phyloP scores from a whole-genome alignment of 164 flowering plant genomes.

The Aristolochia contorta region DNA sequence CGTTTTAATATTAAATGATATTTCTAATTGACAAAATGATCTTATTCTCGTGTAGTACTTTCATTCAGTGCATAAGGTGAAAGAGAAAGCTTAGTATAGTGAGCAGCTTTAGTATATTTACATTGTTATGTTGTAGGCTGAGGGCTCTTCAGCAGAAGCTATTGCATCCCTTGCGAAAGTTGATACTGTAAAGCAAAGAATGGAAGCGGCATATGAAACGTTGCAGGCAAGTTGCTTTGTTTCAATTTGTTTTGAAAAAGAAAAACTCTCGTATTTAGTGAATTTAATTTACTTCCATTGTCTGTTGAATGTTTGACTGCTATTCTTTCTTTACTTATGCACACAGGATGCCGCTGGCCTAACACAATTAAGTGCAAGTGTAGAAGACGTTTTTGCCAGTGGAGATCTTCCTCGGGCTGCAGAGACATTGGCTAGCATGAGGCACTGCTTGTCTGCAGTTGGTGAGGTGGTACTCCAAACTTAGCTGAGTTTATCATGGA shows the following conservation, averaged over 20 bases:
- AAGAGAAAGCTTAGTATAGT: neutral
- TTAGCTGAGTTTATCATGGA: neutral
- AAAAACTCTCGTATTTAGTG: no score
- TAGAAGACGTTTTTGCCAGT: slow-evolving; percentile 99
- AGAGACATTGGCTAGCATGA: slow-evolving; percentile 96
- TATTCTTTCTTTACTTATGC: neutral
- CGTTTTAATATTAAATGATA: neutral
- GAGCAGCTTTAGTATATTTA: neutral
- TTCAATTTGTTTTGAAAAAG: slow-evolving; percentile 1
- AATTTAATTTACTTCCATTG: neutral
- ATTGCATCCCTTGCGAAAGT: slow-evolving; percentile 91
- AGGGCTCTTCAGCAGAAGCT: slow-evolving; percentile 95
- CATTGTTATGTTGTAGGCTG: slow-evolving; percentile 44
- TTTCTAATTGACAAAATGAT: neutral
- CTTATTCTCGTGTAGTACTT: neutral
- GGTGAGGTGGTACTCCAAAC: slow-evolving; percentile 63
- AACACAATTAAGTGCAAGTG: slow-evolving; percentile 90
- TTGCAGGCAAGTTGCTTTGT: slow-evolving; percentile 53
- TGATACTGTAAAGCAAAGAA: slow-evolving; percentile 85
- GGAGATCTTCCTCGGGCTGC: slow-evolving; percentile 98
- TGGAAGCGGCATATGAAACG: slow-evolving; percentile 97
- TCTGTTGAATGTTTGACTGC: neutral
- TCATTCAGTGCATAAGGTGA: neutral
- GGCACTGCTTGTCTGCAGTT: slow-evolving; percentile 96
- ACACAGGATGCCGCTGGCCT: slow-evolving; percentile 97